A percentile compares a stretch with the other conserved stretches of the same genome.
These are phyloP conservation scores for Paspalum vaginatum DNA, from an alignment of 176 grass and related monocot genomes.

Conservation along the genomic window DNA sequence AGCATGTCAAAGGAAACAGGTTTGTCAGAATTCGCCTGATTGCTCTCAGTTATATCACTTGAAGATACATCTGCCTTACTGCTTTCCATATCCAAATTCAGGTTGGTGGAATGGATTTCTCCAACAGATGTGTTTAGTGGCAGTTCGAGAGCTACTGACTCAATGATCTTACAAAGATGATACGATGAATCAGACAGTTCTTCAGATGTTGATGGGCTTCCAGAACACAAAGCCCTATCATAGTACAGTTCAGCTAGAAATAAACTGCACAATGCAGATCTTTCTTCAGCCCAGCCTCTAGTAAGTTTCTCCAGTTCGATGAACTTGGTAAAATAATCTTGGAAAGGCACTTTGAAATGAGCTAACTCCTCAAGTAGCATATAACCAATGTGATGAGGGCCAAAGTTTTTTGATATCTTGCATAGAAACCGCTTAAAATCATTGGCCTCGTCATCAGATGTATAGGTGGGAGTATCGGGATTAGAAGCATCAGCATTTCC, in stretches of 20 bases:
- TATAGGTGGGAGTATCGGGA: slow-evolving; percentile 58
- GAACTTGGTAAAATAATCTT: slow-evolving; percentile 74
- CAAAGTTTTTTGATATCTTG: slow-evolving; percentile 62
- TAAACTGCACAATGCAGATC: slow-evolving; percentile 74
- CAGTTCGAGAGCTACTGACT: slow-evolving; percentile 62
- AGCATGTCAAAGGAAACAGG: slow-evolving; percentile 10
- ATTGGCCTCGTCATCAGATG: slow-evolving; percentile 56
- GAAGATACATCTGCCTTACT: slow-evolving; percentile 31
- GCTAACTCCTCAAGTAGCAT: slow-evolving; percentile 85
- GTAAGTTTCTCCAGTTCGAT: slow-evolving; percentile 84
- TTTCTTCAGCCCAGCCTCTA: slow-evolving; percentile 72
- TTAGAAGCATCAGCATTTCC: slow-evolving; percentile 45
- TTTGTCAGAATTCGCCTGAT: slow-evolving; percentile 41
- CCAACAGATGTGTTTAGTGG: slow-evolving; percentile 42
- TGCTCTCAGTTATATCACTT: slow-evolving; percentile 40
- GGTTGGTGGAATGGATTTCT: slow-evolving; percentile 39
- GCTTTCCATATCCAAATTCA: slow-evolving; percentile 33
- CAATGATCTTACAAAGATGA: slow-evolving; percentile 91
- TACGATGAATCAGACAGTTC: slow-evolving; percentile 77
- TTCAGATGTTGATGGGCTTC: slow-evolving; percentile 57
- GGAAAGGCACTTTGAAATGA: slow-evolving; percentile 65
- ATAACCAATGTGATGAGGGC: slow-evolving; percentile 68
- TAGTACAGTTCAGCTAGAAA: slow-evolving; percentile 96
- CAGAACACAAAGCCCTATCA: slow-evolving; percentile 72
- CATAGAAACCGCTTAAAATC: slow-evolving; percentile 73